phyloP scores from a whole-genome alignment of 192 early-diverging fungal species.

The Coemansia sp. region DNA sequence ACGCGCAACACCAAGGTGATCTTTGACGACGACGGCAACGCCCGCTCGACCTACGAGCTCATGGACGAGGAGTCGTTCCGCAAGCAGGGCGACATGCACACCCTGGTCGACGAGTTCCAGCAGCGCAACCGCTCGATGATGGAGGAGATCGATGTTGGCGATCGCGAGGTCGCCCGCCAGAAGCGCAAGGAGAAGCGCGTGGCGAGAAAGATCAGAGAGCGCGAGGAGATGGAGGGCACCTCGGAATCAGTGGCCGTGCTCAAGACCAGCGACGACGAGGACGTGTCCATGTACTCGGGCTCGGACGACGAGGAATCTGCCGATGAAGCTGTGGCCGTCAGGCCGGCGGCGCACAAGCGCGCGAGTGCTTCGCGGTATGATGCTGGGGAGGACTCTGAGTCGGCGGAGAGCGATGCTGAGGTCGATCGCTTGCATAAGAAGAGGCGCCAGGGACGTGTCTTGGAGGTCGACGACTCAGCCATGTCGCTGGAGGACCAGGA shows the following conservation, averaged over 20 bases:
- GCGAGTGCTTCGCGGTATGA: constrained; percentile 13
- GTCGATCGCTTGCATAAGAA: constrained; percentile 1
- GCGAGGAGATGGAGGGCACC: constrained; percentile 46
- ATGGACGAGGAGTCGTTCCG: constrained; percentile 82
- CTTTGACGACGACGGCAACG: constrained; percentile 95
- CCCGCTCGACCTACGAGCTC: constrained; percentile 71
- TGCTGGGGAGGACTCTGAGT: constrained; percentile 3
- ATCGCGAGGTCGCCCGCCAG: constrained; percentile 69
- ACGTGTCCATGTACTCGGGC: not conserved
- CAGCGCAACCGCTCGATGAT: constrained; percentile 66
- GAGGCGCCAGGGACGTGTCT: constrained; percentile 16
- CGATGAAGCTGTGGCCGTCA: constrained; percentile 16
- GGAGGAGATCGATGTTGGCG: constrained; percentile 74
- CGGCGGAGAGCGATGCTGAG: constrained; percentile 22
- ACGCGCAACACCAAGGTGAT: constrained; percentile 70
- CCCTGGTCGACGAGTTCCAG: constrained; percentile 70
- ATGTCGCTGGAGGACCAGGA: constrained; percentile 54
- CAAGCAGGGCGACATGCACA: constrained; percentile 64
- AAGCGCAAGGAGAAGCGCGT: constrained; percentile 70
- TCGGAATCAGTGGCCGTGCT: constrained; percentile 19
- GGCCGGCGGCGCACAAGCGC: not conserved
- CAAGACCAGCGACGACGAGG: constrained; percentile 24
- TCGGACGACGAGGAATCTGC: constrained; percentile 20
- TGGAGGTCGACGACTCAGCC: constrained; percentile 41
- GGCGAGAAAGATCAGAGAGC: constrained; percentile 65